Percentiles rank a stretch among this genome's conserved stretches.
Conservation (phyloP, 202 grass and related monocot genomes). For the Eragrostis tef region DNA sequence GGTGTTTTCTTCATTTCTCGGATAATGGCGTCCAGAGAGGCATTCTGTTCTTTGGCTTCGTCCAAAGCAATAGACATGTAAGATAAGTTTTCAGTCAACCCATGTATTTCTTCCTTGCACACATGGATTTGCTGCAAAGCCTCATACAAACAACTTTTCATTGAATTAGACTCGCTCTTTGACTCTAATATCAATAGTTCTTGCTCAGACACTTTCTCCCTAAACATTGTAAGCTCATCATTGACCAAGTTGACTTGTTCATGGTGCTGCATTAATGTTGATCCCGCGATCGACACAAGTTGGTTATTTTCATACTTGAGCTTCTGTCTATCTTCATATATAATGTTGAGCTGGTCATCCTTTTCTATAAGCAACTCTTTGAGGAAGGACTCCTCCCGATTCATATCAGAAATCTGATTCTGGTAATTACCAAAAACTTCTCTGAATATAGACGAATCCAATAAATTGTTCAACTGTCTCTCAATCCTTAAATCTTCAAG, state of each 20-base stretch:
- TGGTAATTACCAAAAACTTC: constrained; percentile 49
- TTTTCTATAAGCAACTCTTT: constrained; percentile 55
- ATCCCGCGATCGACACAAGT: constrained; percentile 58
- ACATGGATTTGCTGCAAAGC: constrained; percentile 56
- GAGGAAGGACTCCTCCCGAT: constrained; percentile 52
- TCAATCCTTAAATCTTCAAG: constrained; percentile 59
- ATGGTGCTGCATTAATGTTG: constrained; percentile 65
- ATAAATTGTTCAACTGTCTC: constrained; percentile 48
- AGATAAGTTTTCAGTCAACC: constrained; percentile 56
- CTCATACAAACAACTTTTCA: constrained; percentile 64
- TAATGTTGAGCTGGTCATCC: constrained; percentile 50
- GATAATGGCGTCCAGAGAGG: constrained; percentile 55
- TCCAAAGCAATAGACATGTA: constrained; percentile 55
- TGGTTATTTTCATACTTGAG: constrained; percentile 73
- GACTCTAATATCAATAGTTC: constrained; percentile 61
- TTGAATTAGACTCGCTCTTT: constrained; percentile 62
- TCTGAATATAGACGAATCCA: constrained; percentile 54
- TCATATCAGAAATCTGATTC: constrained; percentile 54
- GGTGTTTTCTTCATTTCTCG: constrained; percentile 59
- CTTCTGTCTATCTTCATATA: constrained; percentile 64
- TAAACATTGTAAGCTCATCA: constrained; percentile 63
- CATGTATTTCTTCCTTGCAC: constrained; percentile 61
- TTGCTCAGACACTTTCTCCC: constrained; percentile 63
- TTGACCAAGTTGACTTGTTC: constrained; percentile 68
- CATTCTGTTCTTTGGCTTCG: constrained; percentile 62